Conservation (phyloP, 257 asterid genomes). For the Cordia subcordata region DNA sequence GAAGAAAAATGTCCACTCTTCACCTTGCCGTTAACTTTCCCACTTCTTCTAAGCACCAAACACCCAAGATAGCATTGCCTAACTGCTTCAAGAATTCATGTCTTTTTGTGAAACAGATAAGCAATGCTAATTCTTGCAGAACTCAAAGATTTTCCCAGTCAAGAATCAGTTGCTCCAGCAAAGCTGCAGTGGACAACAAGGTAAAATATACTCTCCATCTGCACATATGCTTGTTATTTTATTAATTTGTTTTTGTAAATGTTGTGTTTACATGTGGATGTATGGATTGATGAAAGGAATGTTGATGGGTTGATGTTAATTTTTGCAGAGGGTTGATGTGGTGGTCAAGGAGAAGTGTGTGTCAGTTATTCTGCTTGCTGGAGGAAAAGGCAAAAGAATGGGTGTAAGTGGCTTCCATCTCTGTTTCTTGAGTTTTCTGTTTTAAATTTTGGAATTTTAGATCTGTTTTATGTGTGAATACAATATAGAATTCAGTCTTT, state of each 20-base stretch:
- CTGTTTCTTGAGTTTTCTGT: not conserved
- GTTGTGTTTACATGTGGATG: not conserved
- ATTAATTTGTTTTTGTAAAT: not conserved
- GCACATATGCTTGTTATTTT: not conserved
- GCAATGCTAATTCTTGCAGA: slow-evolving; percentile 26
- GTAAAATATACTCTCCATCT: not conserved
- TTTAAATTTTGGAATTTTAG: not conserved
- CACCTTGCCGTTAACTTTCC: slow-evolving; percentile 31
- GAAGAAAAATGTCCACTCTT: slow-evolving; percentile 41
- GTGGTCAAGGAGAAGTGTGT: slow-evolving; percentile 76
- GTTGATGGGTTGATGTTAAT: slow-evolving; percentile 2
- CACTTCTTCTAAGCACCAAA: slow-evolving; percentile 21
- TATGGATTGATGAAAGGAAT: slow-evolving; percentile 1
- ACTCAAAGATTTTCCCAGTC: slow-evolving; percentile 20
- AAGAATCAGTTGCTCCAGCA: slow-evolving; percentile 49
- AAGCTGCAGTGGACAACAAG: slow-evolving; percentile 27
- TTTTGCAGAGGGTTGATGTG: slow-evolving; percentile 42
- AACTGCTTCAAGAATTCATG: slow-evolving; percentile 24
- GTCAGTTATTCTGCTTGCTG: slow-evolving; percentile 92
- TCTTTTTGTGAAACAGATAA: slow-evolving; percentile 1
- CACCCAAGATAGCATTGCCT: slow-evolving; percentile 16
- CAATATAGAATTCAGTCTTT: not conserved
- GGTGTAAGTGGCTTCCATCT: slow-evolving; percentile 55
- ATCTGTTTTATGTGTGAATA: not conserved
- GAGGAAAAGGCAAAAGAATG: slow-evolving; percentile 98